Evolutionary conservation across 2,329 filamentous ascomycete genomes (phyloP), one percentile per base, ranked within the genome.

Genomic region (Ophiostoma tasmaniense): DNA sequence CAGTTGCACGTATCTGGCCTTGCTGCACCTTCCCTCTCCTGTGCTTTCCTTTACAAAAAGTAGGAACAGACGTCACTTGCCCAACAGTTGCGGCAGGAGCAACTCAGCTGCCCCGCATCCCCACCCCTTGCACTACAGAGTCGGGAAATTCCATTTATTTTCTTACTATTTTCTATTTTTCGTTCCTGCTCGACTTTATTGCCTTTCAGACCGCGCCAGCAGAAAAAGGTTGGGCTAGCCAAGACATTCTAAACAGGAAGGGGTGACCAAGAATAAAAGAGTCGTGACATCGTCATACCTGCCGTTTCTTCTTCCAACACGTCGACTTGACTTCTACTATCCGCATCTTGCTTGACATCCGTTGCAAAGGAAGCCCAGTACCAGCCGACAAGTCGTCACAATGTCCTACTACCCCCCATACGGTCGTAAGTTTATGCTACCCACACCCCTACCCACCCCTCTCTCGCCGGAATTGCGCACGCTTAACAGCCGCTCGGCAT

Each of bases 361-460:
- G 17, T 11, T n/a, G 7, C 50, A 55, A 55, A 25, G 10, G 25
- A 17, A 14, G 17, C 42, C 20, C 42, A 2, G 17, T 20, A 45
- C 42, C 20, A 45, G 1, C 5, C 5, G 6, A 20, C 42, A 61
- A 61, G 3, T 5, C n/a, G 14, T 14, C 55, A 67, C 66, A 30
- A 79, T 79, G 78, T 78, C 78, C 64, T 79, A 78, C 69, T 78
- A 79, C 45, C 76, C 75, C 25, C 75, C 77, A 35, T 79, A 78
- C 70, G 76, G 76, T 70, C 77, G 77, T 79, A 72, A 74, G 77
- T 64, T 76, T 55, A 55, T 20, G 4, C 22, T 28, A 22, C 2
- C 25, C 50, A 55, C 50, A 28, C 22, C 50, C 50, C 22, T 55
- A 11, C 50, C n/a, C 50, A 55, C 22, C 22, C 14, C 50, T 55